A percentile compares a stretch with the other conserved stretches of the same genome.
phyloP scores from a whole-genome alignment of 352 stramenopile genomes.

The Salisapilia sapeloensis region DNA sequence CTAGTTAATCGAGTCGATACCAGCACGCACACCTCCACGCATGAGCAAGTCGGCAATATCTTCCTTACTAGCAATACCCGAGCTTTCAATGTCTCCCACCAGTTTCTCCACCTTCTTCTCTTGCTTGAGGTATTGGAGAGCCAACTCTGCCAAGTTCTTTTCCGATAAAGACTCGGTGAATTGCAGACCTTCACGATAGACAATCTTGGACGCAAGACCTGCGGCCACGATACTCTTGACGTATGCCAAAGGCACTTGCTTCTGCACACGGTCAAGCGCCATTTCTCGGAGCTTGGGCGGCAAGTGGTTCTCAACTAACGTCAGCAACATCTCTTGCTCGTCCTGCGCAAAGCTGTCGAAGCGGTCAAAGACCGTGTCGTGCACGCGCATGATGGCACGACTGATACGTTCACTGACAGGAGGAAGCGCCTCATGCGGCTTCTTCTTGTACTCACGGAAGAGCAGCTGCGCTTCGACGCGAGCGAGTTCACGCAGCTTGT shows the following conservation, averaged over 20 bases:
- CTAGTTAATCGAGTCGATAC: slow-evolving; percentile 22
- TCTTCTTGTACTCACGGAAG: slow-evolving; percentile 94
- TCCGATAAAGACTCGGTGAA: slow-evolving; percentile 90
- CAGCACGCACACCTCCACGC: slow-evolving; percentile 55
- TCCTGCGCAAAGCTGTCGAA: slow-evolving; percentile 84
- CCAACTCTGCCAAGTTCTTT: slow-evolving; percentile 82
- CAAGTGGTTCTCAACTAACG: slow-evolving; percentile 84
- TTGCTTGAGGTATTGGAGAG: slow-evolving; percentile 90
- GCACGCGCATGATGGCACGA: slow-evolving; percentile 90
- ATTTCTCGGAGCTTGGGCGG: slow-evolving; percentile 88
- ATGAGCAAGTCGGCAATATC: slow-evolving; percentile 62
- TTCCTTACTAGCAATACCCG: slow-evolving; percentile 26
- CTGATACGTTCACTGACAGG: slow-evolving; percentile 91
- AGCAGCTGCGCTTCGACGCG: slow-evolving; percentile 92
- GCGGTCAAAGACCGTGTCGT: slow-evolving; percentile 85
- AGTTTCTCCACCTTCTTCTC: slow-evolving; percentile 87
- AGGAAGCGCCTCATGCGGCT: slow-evolving; percentile 69
- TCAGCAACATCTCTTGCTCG: slow-evolving; percentile 64
- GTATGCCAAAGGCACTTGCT: slow-evolving; percentile 90
- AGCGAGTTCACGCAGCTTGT: slow-evolving; percentile 86
- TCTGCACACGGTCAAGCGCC: slow-evolving; percentile 84
- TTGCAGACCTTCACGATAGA: slow-evolving; percentile 95
- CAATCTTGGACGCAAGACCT: slow-evolving; percentile 92
- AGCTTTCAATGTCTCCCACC: slow-evolving; percentile 41
- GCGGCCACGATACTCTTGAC: slow-evolving; percentile 93